Percentiles rank a stretch among this genome's conserved stretches.
phyloP scores from a whole-genome alignment of 2,329 filamentous ascomycete genomes.

The Penicillium sclerotiorum region DNA sequence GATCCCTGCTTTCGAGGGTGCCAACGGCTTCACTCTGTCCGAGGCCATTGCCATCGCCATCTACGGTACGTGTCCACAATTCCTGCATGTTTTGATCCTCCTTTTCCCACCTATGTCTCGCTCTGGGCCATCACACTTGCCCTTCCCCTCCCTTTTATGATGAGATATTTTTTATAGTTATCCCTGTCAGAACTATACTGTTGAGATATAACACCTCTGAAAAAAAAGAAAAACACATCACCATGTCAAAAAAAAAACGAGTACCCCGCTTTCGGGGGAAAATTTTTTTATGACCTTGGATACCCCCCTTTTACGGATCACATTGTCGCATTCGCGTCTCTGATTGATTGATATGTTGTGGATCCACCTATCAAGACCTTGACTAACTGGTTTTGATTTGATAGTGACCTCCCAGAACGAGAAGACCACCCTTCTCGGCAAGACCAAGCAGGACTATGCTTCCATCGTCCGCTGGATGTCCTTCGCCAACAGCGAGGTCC shows the following conservation, averaged over 20 bases:
- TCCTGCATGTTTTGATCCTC: constrained; percentile 20
- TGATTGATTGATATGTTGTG: constrained; percentile 16
- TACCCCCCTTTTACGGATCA: constrained; percentile 12
- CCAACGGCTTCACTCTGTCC: constrained; percentile 84
- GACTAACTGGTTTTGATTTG: constrained; percentile 29
- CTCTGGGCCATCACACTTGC: not conserved
- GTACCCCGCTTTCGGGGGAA: constrained; percentile 38
- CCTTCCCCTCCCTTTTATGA: constrained; percentile 52
- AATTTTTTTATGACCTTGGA: constrained; percentile 14
- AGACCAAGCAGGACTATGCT: constrained; percentile 99
- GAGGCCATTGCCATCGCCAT: constrained; percentile 95
- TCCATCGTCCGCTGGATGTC: constrained; percentile 99
- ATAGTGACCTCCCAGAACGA: constrained; percentile 98
- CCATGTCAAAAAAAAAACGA: constrained; percentile 49
- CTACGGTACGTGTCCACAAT: constrained; percentile 74
- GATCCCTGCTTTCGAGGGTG: constrained; percentile 88
- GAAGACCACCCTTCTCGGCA: constrained; percentile 98
- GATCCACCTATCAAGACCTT: constrained; percentile 12
- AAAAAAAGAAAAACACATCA: too few species aligned
- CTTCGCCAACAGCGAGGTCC: constrained; percentile 87
- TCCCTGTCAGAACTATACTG: constrained; percentile 96
- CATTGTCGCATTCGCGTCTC: constrained; percentile 15
- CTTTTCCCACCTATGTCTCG: not conserved
- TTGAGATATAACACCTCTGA: constrained; percentile 78
- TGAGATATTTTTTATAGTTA: constrained; percentile 88